Base-by-base conservation (phyloP, 148 eudicot genomes). In the Camellia lanceoleosa region DNA sequence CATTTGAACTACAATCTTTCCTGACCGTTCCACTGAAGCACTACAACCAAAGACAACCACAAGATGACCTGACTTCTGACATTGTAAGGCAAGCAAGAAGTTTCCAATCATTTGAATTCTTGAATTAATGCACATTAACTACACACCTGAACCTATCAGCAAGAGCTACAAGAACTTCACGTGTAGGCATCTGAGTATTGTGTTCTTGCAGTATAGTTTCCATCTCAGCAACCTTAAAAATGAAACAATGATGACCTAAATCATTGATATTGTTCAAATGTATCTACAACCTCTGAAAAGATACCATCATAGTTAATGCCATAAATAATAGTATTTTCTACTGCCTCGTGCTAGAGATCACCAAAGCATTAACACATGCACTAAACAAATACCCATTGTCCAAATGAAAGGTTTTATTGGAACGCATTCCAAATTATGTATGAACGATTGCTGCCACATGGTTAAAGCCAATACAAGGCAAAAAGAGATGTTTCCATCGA, bases 71-170 rank as follows among this genome's bases (percentile, higher is more conserved):
- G 19, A 43, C 30, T 8, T 46, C 23, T 38, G 67, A 69, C 38
- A 42, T 9, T 41, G 51, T 12, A 38, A 73, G 3, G 10, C 18
- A 19, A 71, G 30, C 12, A 73, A 38, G 59, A 23, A 69, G 43
- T 44, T n/a, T 76, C 65, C 61, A 78, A 69, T 44, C 30, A 67
- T 11, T 59, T 67, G 30, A 66, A 66, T 58, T 67, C 7, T 54
- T 68, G 30, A 49, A 79, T 51, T 23, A 19, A 60, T 76, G 79
- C 49, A 46, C 38, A 67, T 68, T 30, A 72, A 23, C 19, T 68
- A 68, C 84, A 82, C 79, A 94, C 98, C 98, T 92, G 86, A 96
- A 96, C 84, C 87, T 91, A 38, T 91, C 86, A 47, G 99, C 97
- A 80, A 96, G 90, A 79, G 89, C 87, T 74, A 83, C 88, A 61